Percentiles rank a stretch among this genome's conserved stretches.
These are phyloP conservation scores for Hanseniaspora valbyensis DNA, from an alignment of 805 yeast species.

Conservation along the genomic window DNA sequence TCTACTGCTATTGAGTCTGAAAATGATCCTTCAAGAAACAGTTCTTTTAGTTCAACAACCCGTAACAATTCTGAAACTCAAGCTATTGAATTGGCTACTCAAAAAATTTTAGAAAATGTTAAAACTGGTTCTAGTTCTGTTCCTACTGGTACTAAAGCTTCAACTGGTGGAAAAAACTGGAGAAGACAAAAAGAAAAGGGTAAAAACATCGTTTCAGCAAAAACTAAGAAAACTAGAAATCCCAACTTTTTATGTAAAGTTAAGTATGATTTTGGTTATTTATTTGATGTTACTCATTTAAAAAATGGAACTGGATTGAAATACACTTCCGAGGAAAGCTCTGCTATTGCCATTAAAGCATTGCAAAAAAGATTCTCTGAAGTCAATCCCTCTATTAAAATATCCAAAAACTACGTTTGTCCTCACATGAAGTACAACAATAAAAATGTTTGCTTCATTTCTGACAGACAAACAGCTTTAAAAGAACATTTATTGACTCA, in stretches of 20 bases:
- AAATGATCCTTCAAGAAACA: no score
- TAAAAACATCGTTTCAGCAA: not conserved
- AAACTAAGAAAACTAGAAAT: constrained; percentile 5
- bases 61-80: not conserved
- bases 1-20: no score
- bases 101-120: no score
- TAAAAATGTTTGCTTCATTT: constrained; percentile 11
- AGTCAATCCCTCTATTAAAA: not conserved
- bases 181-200: not conserved
- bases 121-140: not conserved
- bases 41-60: not conserved
- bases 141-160: not conserved
- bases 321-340: constrained; percentile 1
- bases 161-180: not conserved
- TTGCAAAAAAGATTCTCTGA: constrained; percentile 6
- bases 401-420: constrained; percentile 10
- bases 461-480: constrained; percentile 11
- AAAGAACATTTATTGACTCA: constrained; percentile 13
- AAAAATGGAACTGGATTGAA: not conserved
- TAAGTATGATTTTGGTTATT: constrained; percentile 2
- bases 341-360: not conserved
- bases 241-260: constrained; percentile 2
- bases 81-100: not conserved
- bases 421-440: constrained; percentile 6
- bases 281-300: constrained; percentile 7